These are phyloP conservation scores for Ampelocalamus luodianensis DNA, from an alignment of 176 grass and related monocot species.

Conservation along the genomic window DNA sequence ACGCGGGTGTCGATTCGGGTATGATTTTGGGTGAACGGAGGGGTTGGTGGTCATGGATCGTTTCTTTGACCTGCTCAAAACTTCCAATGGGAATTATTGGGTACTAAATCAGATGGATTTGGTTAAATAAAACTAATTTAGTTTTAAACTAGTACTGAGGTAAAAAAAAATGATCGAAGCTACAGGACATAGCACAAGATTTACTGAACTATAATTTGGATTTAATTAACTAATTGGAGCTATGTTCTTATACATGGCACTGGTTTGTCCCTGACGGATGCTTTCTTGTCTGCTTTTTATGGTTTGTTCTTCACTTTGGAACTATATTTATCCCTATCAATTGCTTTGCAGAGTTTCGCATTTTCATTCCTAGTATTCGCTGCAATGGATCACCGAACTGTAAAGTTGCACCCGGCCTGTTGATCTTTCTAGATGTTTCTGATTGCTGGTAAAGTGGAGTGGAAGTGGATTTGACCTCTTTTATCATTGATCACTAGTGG, in stretches of 20 bases:
- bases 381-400: background rate
- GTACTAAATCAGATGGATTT: constrained; percentile 28
- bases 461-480: constrained; percentile 8
- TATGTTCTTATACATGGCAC: background rate
- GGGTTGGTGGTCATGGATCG: constrained; percentile 42
- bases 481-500: background rate
- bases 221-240: background rate
- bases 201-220: background rate
- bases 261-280: background rate
- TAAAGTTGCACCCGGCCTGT: background rate
- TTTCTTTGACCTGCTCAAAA: constrained; percentile 72
- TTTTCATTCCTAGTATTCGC: background rate
- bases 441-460: background rate
- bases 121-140: background rate
- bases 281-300: background rate
- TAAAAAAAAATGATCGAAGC: background rate
- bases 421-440: constrained; percentile 5
- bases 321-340: background rate
- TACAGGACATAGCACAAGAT: background rate
- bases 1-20: constrained; percentile 21
- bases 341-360: background rate
- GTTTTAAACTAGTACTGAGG: background rate
- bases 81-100: constrained; percentile 2
- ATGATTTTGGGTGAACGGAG: constrained; percentile 4
- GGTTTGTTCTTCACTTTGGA: background rate